Evolutionary conservation across 306 rosid species (phyloP), one percentile per base, ranked within the genome.

Genomic region (Cucurbita argyrosperma): DNA sequence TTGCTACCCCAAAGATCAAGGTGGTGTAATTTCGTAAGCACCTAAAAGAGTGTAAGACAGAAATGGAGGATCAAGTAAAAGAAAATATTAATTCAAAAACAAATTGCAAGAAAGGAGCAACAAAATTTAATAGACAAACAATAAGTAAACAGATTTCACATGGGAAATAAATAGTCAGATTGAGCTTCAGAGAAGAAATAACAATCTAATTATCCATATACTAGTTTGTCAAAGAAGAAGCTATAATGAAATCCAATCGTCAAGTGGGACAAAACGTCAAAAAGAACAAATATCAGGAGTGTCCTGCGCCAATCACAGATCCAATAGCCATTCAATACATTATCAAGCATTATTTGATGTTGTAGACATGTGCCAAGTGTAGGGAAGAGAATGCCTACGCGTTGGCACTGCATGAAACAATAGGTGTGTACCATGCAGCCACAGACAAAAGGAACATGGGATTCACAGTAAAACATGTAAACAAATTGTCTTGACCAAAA

Each of bases 1-100:
- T 84, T 62, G 84, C 97, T 94, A 74, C 94, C 98, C 97, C 97
- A 94, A 76, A 94, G 83, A 79, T 90, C 97, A 76, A 94, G 90
- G 82, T 86, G 84, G 46, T 83, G 87, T 73, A 94, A 79, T 73
- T 85, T 83, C 64, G 86, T 77, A 75, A 94, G 91, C 65, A 86
- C 96, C 98, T 90, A 77, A 62, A 52, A 45, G 37, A 70, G 74
- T 30, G 43, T 49, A 35, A 15, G 15, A 45, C 56, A 35, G 56
- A 23, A 14, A 18, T 65, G 18, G 70, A 35, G 58, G 53, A 56
- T 35, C 30, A 35, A 10, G 50, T 46, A 38, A 58, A 3, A 0
- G 21, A 75, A 46, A 10, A 37, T 15, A 35, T 16, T 54, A 49
- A 46, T 26, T 26, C 0, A 56, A 57, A 26, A 47, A 54, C 71